Percentiles rank a stretch among this genome's conserved stretches.
phyloP scores from a whole-genome alignment of 352 stramenopile genomes.

The Phytophthora sp. region DNA sequence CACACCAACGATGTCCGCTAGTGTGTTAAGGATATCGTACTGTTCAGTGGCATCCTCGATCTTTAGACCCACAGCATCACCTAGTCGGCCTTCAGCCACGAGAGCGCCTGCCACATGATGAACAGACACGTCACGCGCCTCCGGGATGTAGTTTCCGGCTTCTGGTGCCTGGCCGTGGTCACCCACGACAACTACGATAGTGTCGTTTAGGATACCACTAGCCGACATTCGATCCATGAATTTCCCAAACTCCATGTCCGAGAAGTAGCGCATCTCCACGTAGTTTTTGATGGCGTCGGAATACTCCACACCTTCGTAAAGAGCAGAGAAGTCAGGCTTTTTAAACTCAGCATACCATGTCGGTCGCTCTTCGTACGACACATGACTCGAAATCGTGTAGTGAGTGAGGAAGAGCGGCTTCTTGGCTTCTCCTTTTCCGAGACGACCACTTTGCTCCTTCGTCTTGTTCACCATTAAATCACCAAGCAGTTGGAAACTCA shows the following conservation, averaged over 20 bases:
- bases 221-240: conserved; percentile 54
- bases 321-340: conserved; percentile 43
- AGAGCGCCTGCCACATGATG: conserved; percentile 38
- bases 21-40: conserved; percentile 48
- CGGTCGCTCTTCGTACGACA: conserved; percentile 34
- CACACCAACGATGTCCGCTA: conserved; percentile 40
- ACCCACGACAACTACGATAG: conserved; percentile 55
- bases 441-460: conserved; percentile 24
- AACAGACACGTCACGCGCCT: conserved; percentile 30
- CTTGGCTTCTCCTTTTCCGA: conserved; percentile 21
- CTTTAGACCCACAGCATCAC: conserved; percentile 19
- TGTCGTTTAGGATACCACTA: conserved; percentile 51
- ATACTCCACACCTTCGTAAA: conserved; percentile 34
- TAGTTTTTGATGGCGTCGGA: conserved; percentile 34
- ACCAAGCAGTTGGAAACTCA: conserved; percentile 48
- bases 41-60: conserved; percentile 36
- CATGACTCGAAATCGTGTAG: conserved; percentile 66
- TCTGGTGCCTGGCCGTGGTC: conserved; percentile 55
- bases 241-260: conserved; percentile 46
- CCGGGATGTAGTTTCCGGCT: conserved; percentile 28
- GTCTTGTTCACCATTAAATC: conserved; percentile 53
- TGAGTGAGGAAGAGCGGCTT: conserved; percentile 56
- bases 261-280: conserved; percentile 57
- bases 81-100: conserved; percentile 41
- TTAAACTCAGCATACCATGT: conserved; percentile 39